A percentile compares a stretch with the other conserved stretches of the same genome.
Conservation (phyloP, 2,329 filamentous ascomycete genomes). For the Colletotrichum cordylinicola region DNA sequence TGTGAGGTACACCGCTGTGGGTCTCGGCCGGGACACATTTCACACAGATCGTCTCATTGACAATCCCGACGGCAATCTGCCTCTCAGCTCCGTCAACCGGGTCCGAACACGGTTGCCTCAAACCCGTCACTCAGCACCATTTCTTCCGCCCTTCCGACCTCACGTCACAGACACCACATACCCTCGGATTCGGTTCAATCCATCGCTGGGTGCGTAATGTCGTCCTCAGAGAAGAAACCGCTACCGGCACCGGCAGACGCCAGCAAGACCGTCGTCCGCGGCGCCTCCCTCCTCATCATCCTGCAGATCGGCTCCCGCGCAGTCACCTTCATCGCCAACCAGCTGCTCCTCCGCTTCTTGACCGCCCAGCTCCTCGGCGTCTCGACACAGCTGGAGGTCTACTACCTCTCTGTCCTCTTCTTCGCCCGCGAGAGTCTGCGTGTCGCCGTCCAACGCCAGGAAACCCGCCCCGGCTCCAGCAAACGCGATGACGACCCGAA, state of each 20-base stretch:
- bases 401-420: slow-evolving; percentile 90
- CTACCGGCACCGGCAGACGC: not conserved
- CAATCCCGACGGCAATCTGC: not conserved
- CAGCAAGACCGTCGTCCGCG: slow-evolving; percentile 57
- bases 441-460: slow-evolving; percentile 86
- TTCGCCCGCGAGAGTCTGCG: slow-evolving; percentile 92
- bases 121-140: not conserved
- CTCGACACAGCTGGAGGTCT: slow-evolving; percentile 89
- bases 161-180: not conserved
- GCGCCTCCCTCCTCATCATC: slow-evolving; percentile 84
- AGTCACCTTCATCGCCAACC: slow-evolving; percentile 90
- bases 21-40: not conserved
- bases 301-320: slow-evolving; percentile 88
- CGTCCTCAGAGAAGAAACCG: not conserved
- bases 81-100: not conserved
- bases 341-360: slow-evolving; percentile 85
- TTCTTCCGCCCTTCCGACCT: not conserved
- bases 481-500: slow-evolving; percentile 27
- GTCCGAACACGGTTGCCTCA: slow-evolving; percentile 7
- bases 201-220: not conserved
- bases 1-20: not conserved
- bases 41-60: not conserved
- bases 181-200: not conserved
- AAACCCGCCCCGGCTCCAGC: slow-evolving; percentile 10
- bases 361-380: slow-evolving; percentile 86